phyloP scores from a whole-genome alignment of 306 rosid genomes.

The Dryas drummondii region DNA sequence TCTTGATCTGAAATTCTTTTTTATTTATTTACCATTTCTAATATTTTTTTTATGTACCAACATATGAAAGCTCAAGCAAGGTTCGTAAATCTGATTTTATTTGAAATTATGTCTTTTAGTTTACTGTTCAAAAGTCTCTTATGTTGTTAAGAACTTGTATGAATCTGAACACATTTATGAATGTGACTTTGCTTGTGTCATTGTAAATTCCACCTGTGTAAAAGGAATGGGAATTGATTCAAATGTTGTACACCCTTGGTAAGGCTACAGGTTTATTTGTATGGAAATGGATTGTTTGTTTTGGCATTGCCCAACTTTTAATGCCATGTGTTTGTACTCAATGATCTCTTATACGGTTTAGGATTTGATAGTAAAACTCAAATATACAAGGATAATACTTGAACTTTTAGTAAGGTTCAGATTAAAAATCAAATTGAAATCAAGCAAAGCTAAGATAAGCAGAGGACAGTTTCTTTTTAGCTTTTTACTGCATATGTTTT shows the following conservation, averaged over 20 bases:
- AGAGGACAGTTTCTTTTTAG: too few species aligned
- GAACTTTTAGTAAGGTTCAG: neutral
- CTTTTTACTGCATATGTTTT: neutral
- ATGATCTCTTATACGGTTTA: neutral
- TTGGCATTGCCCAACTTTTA: neutral
- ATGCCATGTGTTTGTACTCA: neutral
- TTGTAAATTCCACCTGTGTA: neutral
- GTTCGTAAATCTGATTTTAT: constrained; percentile 4
- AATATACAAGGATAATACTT: neutral
- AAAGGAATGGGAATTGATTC: neutral
- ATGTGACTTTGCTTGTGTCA: constrained; percentile 8
- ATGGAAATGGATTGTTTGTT: neutral
- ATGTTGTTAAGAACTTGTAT: neutral
- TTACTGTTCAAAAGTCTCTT: neutral
- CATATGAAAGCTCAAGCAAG: constrained; percentile 1
- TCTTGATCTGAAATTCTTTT: constrained; percentile 1
- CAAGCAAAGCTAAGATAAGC: too few species aligned
- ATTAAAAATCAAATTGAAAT: too few species aligned
- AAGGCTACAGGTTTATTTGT: neutral
- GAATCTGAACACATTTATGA: neutral
- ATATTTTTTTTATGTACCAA: neutral
- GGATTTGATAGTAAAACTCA: neutral
- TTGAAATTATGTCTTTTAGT: neutral
- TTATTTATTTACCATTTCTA: neutral
- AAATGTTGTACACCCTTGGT: neutral